Base-by-base conservation (phyloP, 768 basidiomycete species). In the Xerocomellus dryophilus region DNA sequence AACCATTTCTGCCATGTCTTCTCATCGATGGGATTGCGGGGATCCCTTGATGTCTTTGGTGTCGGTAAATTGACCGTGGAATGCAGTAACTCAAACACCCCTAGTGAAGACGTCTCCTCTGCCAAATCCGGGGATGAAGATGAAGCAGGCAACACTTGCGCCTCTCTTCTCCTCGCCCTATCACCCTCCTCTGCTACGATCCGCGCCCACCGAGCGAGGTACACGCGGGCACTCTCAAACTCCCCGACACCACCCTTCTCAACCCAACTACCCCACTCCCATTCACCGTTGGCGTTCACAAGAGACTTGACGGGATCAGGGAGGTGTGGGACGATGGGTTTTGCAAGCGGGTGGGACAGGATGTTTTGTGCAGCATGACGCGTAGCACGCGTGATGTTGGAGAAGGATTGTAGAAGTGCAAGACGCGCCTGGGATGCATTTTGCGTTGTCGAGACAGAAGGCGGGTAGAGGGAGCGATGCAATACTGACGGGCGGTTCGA, bases 131-230 rank as follows among this genome's bases (percentile, higher is more conserved):
- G 62, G 5, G 78, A 73, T 7, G 80, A 75, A 3, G 78, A 73
- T 7, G 80, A 75, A 3, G 83, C 72, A 4, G 83, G 82, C 12
- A 90, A 62, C 0, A 80, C 76, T 65, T 88, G 86, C 0, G 88
- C 83, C 69, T 99, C 97, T 41, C 81, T 80, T 59, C 85, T 74
- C 40, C 97, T 79, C 6, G 93, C 85, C 15, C 92, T 80, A 69
- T 99, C 97, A 17, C 97, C 97, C 68, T 98, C 97, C 71, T 99
- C 97, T 2, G 97, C 97, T 1, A 98, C 97, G 54, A 93, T 89
- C 46, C 95, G 80, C 4, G 97, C 97, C 97, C 97, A 99, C 31
- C 92, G 79, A 10, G 97, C 97, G 9, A 99, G 82, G 69, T 98
- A 98, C 7, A 98, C 91, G 5, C 95, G 79, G 1, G 97, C 97